Evolutionary conservation across 2,329 filamentous ascomycete genomes (phyloP), one percentile per base, ranked within the genome.

Genomic region (Exophiala aquamarina): DNA sequence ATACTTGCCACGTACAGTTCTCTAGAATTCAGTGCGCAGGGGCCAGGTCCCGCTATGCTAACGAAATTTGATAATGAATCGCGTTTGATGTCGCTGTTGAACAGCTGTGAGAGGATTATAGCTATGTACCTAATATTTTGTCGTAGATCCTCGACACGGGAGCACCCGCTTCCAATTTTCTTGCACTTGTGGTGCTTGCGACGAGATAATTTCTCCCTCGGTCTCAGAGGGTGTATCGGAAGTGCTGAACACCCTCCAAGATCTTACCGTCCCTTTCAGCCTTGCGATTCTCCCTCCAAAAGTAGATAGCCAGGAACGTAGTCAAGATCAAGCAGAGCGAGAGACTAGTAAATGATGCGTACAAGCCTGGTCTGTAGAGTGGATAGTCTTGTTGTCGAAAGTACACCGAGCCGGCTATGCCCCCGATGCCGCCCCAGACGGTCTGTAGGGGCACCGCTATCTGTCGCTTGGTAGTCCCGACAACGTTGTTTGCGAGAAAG

Each of bases 341-440:
- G 44, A 82, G 54, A 2, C 76, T 81, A 48, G 55, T 49, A 21
- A 66, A 56, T 6, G 42, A 38, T 14, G 42, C 42, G 18, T 40
- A 40, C 43, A 66, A 60, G 13, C 63, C 64, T 9, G 63, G 64
- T 15, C 56, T 45, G 42, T 66, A 66, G 13, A 31, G 50, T 1
- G 63, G 64, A 20, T 60, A 60, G 41, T 66, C 64, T 45, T 66
- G 58, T 8, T 53, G 54, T 57, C 82, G 75, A 67, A 91, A 92
- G 9, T 91, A 82, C 47, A 88, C 70, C 55, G 78, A 81, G 18
- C 86, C 86, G 1, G 79, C 78, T 53, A 93, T 92, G 23, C 88
- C 88, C 23, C 88, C 88, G 15, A 93, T 71, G 1, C 86, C 87
- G 4, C 4, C 76, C 33, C 31, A 23, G 14, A 36, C 20, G 18